Evolutionary conservation across 2,329 filamentous ascomycete species (phyloP), one percentile per base, ranked within the genome.

Genomic region (Blumeria hordei): DNA sequence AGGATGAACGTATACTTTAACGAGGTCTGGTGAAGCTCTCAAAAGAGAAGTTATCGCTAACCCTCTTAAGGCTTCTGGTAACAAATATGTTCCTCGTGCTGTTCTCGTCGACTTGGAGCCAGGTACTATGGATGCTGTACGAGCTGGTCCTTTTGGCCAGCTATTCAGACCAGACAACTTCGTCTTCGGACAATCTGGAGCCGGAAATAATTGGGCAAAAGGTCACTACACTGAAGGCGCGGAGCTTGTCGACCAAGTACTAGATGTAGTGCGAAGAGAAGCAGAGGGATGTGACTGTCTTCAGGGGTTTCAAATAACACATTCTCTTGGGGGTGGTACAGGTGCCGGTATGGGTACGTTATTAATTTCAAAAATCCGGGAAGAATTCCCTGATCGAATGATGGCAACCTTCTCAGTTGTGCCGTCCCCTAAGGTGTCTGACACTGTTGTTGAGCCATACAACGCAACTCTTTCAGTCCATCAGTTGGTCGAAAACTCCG

Each of bases 151-250:
- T 63, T 96, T 96, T 71, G 92, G 92, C 65, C 85, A 95, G 77
- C 88, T 98, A 64, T 96, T 98, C 88, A 88, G 92, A 63, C 92
- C 92, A 70, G 92, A 98, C 77, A 98, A 96, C 84, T 96, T 96
- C 74, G 88, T 96, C 69, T 96, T 96, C 72, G 92, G 92, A 66
- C 92, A 96, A 77, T 96, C 92, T 66, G 90, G 92, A 80, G 92
- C 92, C 71, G 92, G 92, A 75, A 98, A 98, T 87, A 96, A 96
- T 83, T 98, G 92, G 92, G 92, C 92, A 73, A 98, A 96, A 83
- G 92, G 92, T 75, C 92, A 98, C 72, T 98, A 98, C 81, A 98
- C 92, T 62, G 92, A 98, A 77, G 92, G 92, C 81, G 92, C 92
- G 64, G 92, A 98, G 77, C 81, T 96, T 61, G 92, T 98, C 64